A percentile compares a stretch with the other conserved stretches of the same genome.
These are phyloP conservation scores for Brassica hybrid DNA, from an alignment of 441 rosid genomes.

Conservation along the genomic window DNA sequence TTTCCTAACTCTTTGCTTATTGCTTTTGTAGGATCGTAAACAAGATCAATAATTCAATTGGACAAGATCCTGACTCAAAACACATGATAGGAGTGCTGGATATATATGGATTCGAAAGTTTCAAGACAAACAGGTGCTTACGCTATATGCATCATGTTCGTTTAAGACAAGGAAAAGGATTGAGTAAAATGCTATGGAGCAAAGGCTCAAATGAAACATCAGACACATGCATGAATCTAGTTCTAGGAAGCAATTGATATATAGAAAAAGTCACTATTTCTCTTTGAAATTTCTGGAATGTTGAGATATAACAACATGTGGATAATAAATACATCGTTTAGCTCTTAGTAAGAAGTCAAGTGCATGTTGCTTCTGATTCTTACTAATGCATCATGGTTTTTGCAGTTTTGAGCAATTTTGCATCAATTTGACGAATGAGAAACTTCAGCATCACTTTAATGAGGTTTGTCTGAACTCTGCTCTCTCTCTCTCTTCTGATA, in stretches of 20 bases:
- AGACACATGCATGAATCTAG: conserved; percentile 19
- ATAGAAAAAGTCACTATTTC: not conserved
- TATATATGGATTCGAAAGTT: conserved; percentile 95
- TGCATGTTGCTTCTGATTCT: not conserved
- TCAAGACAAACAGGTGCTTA: conserved; percentile 92
- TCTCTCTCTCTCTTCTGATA: conserved; percentile 19
- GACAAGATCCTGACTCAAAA: conserved; percentile 83
- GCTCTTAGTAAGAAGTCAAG: conserved; percentile 5
- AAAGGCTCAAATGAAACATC: conserved; percentile 25
- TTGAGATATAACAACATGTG: not conserved
- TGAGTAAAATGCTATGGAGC: conserved; percentile 10
- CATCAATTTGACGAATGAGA: conserved; percentile 97
- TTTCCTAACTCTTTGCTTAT: not conserved
- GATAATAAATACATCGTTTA: not conserved
- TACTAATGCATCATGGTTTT: conserved; percentile 20
- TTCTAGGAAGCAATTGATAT: conserved; percentile 24
- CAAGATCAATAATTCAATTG: conserved; percentile 79
- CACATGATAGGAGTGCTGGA: conserved; percentile 82
- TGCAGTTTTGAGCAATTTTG: conserved; percentile 93
- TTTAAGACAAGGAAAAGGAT: conserved; percentile 37
- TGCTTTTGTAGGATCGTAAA: conserved; percentile 71
- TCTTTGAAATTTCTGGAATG: conserved; percentile 5
- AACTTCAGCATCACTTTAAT: conserved; percentile 97
- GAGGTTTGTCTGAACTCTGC: conserved; percentile 83
- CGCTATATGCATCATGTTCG: conserved; percentile 49